These are phyloP conservation scores for Larix kaempferi DNA, from an alignment of 75 land plant genomes.

Conservation along the genomic window DNA sequence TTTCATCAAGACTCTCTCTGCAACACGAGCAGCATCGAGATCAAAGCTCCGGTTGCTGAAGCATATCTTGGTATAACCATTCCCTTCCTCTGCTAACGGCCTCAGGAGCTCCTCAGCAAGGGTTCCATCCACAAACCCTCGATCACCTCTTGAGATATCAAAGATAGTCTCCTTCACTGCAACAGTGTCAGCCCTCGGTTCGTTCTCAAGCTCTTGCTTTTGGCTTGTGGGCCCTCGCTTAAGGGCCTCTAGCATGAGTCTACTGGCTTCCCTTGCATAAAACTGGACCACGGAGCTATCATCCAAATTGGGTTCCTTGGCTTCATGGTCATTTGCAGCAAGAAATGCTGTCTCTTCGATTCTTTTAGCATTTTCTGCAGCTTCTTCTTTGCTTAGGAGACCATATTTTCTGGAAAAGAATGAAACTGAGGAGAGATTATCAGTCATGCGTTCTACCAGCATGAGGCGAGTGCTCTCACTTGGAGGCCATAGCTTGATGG, in stretches of 20 bases:
- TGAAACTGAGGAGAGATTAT: constrained; percentile 59
- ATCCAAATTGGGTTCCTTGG: constrained; percentile 49
- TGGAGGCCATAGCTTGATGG: constrained; percentile 85
- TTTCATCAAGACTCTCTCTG: constrained; percentile 57
- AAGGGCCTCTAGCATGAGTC: constrained; percentile 71
- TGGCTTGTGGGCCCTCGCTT: constrained; percentile 43
- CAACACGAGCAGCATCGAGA: constrained; percentile 76
- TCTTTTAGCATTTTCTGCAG: constrained; percentile 51
- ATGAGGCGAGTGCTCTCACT: constrained; percentile 56
- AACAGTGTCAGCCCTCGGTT: no score
- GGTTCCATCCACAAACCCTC: constrained; percentile 75
- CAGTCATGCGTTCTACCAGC: constrained; percentile 66
- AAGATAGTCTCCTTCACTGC: constrained; percentile 34
- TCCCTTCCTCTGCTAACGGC: constrained; percentile 56
- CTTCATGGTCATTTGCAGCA: constrained; percentile 54
- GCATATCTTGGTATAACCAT: constrained; percentile 48
- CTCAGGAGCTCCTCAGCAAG: constrained; percentile 63
- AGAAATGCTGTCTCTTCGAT: constrained; percentile 66
- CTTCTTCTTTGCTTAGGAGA: constrained; percentile 59
- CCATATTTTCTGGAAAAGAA: constrained; percentile 70
- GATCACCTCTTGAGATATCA: constrained; percentile 69
- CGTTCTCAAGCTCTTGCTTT: not conserved
- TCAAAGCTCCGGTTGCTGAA: constrained; percentile 97
- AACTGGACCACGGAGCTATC: constrained; percentile 81
- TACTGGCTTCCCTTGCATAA: constrained; percentile 96